phyloP scores from a whole-genome alignment of 306 rosid genomes.

The Neltuma alba region DNA sequence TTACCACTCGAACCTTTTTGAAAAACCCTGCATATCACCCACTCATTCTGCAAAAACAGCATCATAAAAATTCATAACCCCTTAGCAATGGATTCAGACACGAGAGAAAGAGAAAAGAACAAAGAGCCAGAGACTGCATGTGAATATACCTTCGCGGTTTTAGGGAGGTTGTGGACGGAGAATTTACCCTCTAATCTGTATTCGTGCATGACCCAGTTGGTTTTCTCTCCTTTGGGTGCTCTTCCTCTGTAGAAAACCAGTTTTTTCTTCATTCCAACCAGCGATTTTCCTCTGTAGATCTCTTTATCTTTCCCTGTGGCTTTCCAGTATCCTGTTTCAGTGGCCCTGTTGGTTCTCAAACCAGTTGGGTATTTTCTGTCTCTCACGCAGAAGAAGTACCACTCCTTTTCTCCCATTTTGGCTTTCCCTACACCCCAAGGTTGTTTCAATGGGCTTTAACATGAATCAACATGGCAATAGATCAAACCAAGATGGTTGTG shows the following conservation, averaged over 20 bases:
- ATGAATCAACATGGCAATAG: constrained; percentile 49
- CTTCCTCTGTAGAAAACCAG: constrained; percentile 88
- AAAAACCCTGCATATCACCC: constrained; percentile 95
- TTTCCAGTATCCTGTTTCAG: constrained; percentile 96
- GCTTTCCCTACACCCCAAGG: constrained; percentile 66
- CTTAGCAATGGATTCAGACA: neutral
- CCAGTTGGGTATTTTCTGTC: constrained; percentile 98
- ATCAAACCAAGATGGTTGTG: neutral
- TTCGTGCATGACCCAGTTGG: constrained; percentile 95
- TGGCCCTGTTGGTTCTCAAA: constrained; percentile 90
- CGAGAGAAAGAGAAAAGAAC: neutral
- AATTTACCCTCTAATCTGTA: constrained; percentile 85
- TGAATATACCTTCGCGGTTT: constrained; percentile 73
- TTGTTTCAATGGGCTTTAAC: neutral
- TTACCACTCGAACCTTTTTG: constrained; percentile 79
- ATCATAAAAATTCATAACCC: neutral
- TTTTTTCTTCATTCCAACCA: constrained; percentile 96
- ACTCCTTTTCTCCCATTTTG: constrained; percentile 93
- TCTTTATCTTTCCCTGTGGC: constrained; percentile 96
- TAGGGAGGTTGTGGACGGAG: constrained; percentile 75
- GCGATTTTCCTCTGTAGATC: constrained; percentile 71
- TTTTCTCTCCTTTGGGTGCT: constrained; percentile 95
- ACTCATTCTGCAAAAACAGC: constrained; percentile 70
- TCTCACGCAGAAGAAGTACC: constrained; percentile 97
- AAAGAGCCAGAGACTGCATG: neutral